Evolutionary conservation across 208 protist species (phyloP).

Genomic region (Tritrichomonas foetus): DNA sequence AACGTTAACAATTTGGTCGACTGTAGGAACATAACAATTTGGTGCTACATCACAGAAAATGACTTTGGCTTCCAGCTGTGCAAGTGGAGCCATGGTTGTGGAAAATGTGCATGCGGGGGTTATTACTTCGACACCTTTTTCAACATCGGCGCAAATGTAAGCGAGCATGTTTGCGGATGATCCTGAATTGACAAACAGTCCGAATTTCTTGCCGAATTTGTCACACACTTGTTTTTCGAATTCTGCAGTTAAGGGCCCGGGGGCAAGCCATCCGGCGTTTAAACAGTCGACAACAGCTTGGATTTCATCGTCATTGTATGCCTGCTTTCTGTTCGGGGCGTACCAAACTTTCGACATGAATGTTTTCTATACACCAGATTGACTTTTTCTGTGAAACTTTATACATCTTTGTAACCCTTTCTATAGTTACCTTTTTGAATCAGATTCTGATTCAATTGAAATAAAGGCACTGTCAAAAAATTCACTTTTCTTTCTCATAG

Average conservation of each 20-base stretch:
- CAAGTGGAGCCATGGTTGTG: conserved; percentile 46
- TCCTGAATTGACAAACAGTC: conserved; percentile 50
- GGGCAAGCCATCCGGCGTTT: conserved; percentile 41
- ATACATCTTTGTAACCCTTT: no score
- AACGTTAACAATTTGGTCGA: conserved; percentile 38
- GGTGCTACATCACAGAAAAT: conserved; percentile 47
- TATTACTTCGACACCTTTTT: conserved; percentile 47
- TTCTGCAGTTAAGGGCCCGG: conserved; percentile 43
- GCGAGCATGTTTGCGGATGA: conserved; percentile 50
- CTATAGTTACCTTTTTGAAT: no score
- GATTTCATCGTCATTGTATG: conserved; percentile 47
- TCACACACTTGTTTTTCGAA: conserved; percentile 43
- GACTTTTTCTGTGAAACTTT: no score
- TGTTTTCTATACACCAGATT: no score
- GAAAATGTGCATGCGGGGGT: conserved; percentile 49
- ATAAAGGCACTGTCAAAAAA: no score
- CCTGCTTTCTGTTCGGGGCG: conserved; percentile 47
- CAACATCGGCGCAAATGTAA: conserved; percentile 37
- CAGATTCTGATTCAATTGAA: no score
- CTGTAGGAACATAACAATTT: conserved; percentile 39
- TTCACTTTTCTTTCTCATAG: no score
- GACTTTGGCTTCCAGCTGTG: conserved; percentile 42
- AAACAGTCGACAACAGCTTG: conserved; percentile 42
- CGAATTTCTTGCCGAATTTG: conserved; percentile 49
- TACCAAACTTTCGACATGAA: conserved; percentile 43